Evolutionary conservation across 148 eudicot genomes (phyloP), one percentile per base, ranked within the genome.

Genomic region (Rhododendron kiyosumense): DNA sequence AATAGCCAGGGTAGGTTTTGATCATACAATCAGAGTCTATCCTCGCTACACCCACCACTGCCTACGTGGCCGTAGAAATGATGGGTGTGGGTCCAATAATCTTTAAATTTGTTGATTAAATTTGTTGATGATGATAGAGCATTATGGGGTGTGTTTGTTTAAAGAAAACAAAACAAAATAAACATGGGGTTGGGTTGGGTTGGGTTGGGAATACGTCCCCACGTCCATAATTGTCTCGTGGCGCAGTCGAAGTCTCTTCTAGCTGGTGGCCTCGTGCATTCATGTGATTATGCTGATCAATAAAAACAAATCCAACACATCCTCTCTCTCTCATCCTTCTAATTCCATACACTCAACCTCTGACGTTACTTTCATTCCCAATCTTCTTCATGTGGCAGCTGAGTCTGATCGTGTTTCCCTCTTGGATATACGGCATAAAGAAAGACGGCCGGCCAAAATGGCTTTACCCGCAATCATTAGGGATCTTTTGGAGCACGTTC

Each of bases 231-330:
- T 78, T 78, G 81, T 43, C 49, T 75, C 38, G 46, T 38, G 51
- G 48, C 14, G 81, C 26, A 38, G 38, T 46, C 20, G 26, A 38
- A 36, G 79, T 75, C 46, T 17, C 79, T 17, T 34, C n/a, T 46
- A 2, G 76, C 57, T 54, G 71, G 28, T 43, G 76, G 54, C 87
- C 87, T 88, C 90, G 88, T 88, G 90, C 90, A 24, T 88, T 85
- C 90, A 85, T 88, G 90, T 88, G 89, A 83, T 74, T n/a, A 28
- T 26, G 77, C 83, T 85, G n/a, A n/a, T n/a, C 85, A 54, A 78
- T 88, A 83, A 85, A 76, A 20, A 61, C 9, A 65, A 57, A 18
- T 63, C 69, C 80, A 88, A 83, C 89, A 82, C 87, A 83, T 88
- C 32, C 32, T 65, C 71, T 65, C 13, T 46, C 67, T 59, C 84